A percentile compares a stretch with the other conserved stretches of the same genome.
Evolutionary conservation across 306 rosid genomes (phyloP).

Genomic region (Astragalus glycyphyllos): DNA sequence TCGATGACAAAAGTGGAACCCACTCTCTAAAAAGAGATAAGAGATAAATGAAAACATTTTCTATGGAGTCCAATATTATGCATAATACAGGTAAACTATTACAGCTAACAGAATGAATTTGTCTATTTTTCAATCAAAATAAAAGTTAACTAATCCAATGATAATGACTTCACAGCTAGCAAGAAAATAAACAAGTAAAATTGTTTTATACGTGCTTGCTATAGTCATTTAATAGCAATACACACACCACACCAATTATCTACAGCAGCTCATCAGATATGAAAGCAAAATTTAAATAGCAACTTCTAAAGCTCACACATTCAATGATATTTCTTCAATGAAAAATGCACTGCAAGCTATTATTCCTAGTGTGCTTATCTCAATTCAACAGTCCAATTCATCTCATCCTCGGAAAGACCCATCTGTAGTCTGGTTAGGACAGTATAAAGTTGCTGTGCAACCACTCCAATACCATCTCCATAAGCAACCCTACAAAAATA

Average conservation of each 20-base stretch:
- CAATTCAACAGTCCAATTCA: conserved; percentile 92
- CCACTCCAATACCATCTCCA: conserved; percentile 69
- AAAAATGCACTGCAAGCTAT: conserved; percentile 25
- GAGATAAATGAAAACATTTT: too few relatives aligned
- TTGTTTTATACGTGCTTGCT: conserved; percentile 26
- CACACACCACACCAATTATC: conserved; percentile 36
- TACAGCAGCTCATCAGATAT: conserved; percentile 22
- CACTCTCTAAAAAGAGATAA: too few relatives aligned
- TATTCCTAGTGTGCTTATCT: conserved; percentile 41
- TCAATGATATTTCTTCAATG: background rate
- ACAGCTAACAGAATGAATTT: conserved; percentile 20
- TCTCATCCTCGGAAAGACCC: conserved; percentile 84
- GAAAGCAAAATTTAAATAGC: conserved; percentile 9
- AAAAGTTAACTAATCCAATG: background rate
- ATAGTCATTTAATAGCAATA: conserved; percentile 32
- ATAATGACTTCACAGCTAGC: conserved; percentile 23
- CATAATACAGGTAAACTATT: too few relatives aligned
- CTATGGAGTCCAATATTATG: too few relatives aligned
- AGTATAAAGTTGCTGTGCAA: conserved; percentile 79
- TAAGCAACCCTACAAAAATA: conserved; percentile 65
- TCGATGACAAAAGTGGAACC: too few relatives aligned
- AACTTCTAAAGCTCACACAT: background rate
- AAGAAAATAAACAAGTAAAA: conserved; percentile 35
- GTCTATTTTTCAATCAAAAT: conserved; percentile 23
- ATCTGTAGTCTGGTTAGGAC: conserved; percentile 87